Percentiles rank a stretch among this genome's conserved stretches.
phyloP scores from a whole-genome alignment of 139 green algal species.

The Volvox reticuliferus region DNA sequence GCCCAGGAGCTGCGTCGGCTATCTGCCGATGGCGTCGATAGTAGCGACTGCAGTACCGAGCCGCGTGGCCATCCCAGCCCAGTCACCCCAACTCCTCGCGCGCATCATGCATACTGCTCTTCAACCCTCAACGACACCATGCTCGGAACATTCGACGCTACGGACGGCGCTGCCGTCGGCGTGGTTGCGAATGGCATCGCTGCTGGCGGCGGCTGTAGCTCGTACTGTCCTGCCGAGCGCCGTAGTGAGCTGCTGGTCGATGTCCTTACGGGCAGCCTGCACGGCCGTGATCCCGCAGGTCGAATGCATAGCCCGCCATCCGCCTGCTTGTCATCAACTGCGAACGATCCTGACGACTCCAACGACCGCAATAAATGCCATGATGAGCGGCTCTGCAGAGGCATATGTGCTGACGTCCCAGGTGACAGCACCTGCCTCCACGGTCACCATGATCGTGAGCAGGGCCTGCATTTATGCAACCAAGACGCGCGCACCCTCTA shows the following conservation, averaged over 20 bases:
- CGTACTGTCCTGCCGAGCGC: neutral
- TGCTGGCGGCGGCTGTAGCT: neutral
- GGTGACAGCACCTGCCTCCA: neutral
- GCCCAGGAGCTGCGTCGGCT: neutral
- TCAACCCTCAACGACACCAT: neutral
- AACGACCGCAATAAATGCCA: neutral
- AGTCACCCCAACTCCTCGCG: no score
- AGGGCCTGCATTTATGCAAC: neutral
- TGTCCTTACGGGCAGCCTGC: neutral
- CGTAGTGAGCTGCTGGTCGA: slow-evolving; percentile 1
- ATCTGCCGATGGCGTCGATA: neutral
- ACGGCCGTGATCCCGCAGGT: neutral
- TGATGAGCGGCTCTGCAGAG: neutral
- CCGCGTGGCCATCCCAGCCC: no score
- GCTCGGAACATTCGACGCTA: neutral
- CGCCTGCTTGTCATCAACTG: neutral
- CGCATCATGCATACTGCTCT: neutral
- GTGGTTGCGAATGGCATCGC: neutral
- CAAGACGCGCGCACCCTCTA: no score
- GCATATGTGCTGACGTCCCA: neutral
- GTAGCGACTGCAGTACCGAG: neutral
- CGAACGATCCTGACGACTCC: neutral
- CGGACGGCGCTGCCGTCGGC: no score
- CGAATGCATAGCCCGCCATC: neutral
- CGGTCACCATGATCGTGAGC: neutral